Base-by-base conservation (phyloP, 345 rosid species). In the Lepidium didymum region DNA sequence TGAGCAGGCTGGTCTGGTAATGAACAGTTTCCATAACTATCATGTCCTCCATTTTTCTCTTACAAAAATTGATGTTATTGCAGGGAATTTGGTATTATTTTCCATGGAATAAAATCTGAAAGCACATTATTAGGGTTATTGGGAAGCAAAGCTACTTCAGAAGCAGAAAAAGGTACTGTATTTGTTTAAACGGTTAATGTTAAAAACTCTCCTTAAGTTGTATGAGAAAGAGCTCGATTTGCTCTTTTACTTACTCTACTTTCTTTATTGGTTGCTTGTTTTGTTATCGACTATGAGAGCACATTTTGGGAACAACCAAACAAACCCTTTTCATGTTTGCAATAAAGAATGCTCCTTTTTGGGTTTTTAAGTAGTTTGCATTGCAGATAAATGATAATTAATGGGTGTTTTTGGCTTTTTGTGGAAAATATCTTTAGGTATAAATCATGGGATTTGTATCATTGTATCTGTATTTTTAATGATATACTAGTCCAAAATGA, bases 51-150 rank as follows among this genome's bases (percentile, higher is more conserved):
- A 14, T 50, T 4, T 16, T 6, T 50, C 3, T 10, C 69, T 50
- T 14, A 38, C 53, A n/a, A 35, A 35, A n/a, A 19, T 13, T 34
- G 18, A 46, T 67, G 29, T 27, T 35, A 33, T 11, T 59, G 68
- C 51, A 74, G 77, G 62, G 68, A 0, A 43, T 12, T 66, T 51
- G 43, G 19, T 43, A 25, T 67, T 35, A 25, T 67, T 34, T 56
- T 73, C 56, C 62, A 43, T 73, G 77, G 47, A 73, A 73, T 73
- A 73, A 73, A 23, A 41, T 58, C 72, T 73, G 46, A 65, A 51
- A 33, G 67, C 35, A 72, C 50, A 57, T n/a, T 55, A 0, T 7
- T 66, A 73, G 42, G 21, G 33, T 19, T 31, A 49, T 37, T 42
- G 61, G 46, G 45, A 49, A 57, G 70, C 70, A 57, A 64, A 64